Base-by-base conservation (phyloP, 768 basidiomycete genomes). In the Amanita muscaria region DNA sequence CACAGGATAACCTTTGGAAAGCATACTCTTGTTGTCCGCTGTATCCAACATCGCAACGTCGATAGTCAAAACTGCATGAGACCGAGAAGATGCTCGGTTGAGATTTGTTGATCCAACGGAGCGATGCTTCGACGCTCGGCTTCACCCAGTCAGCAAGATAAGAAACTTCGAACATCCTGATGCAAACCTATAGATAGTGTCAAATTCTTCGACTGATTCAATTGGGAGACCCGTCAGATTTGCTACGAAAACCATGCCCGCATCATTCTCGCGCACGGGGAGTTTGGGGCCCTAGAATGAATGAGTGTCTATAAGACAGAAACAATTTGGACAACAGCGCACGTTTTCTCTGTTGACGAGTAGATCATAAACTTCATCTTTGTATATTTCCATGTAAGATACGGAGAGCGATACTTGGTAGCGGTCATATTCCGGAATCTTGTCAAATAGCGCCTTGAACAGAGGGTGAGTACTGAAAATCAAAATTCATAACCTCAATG, bases 301-400 rank as follows among this genome's bases (percentile, higher is more conserved):
- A 36, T 52, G 18, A 51, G 42, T 30, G n/a, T 37, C 30, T 6
- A 36, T 22, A 15, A 25, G 32, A 40, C 29, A 14, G 34, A 16
- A 19, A 12, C 24, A 33, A 35, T 19, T 42, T 5, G 22, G 23
- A 31, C 30, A 22, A 23, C 22, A 68, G 27, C 77, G 16, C 54
- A 83, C 83, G 44, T 70, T 77, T 46, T 83, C 83, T 41, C 83
- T 69, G 41, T 74, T 68, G 1, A 86, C 86, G 3, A 93, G 72
- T 19, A 94, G 72, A 57, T 92, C 90, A 54, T 87, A 92, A 3
- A 86, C 83, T 50, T 93, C 90, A 56, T 93, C 89, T 56, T 87
- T 88, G 64, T 91, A 88, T 42, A 93, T 88, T 59, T 93, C 89
- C 77, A 88, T 85, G 50, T 91, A 91, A 1, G 84, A 84, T 11